Conservation (phyloP, 2,329 filamentous ascomycete genomes). For the Davidsoniella australis region DNA sequence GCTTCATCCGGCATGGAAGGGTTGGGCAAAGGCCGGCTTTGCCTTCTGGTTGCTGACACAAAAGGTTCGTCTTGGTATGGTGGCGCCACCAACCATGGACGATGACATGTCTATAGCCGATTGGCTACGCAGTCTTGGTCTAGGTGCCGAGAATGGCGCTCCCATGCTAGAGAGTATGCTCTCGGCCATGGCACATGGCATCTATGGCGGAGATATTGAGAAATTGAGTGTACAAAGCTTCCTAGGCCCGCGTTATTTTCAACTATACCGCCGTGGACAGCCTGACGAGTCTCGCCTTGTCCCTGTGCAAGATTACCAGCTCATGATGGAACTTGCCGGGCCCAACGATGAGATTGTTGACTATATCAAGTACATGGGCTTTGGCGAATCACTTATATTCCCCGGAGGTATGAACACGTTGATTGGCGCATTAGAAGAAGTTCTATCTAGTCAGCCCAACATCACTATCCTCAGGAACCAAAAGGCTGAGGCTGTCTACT, state of each 20-base stretch:
- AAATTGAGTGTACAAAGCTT: slow-evolving; percentile 56
- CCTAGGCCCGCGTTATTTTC: slow-evolving; percentile 26
- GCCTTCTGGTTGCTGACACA: slow-evolving; percentile 10
- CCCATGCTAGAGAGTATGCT: slow-evolving; percentile 50
- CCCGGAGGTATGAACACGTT: slow-evolving; percentile 45
- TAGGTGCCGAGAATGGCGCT: slow-evolving; percentile 11
- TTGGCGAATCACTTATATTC: slow-evolving; percentile 10
- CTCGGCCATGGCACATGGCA: slow-evolving; percentile 67
- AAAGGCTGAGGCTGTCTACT: slow-evolving; percentile 11
- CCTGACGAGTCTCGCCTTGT: slow-evolving; percentile 15
- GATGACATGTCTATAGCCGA: slow-evolving; percentile 22
- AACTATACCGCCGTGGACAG: slow-evolving; percentile 12
- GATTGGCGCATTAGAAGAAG: slow-evolving; percentile 23
- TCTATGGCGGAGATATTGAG: slow-evolving; percentile 80
- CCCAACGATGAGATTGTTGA: slow-evolving; percentile 16
- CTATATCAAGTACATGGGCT: slow-evolving; percentile 11
- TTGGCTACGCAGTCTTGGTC: slow-evolving; percentile 19
- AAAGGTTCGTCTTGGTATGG: slow-evolving; percentile 13
- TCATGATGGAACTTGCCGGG: slow-evolving; percentile 20
- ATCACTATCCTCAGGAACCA: slow-evolving; percentile 13
- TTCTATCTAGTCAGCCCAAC: slow-evolving; percentile 4
- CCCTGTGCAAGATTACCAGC: slow-evolving; percentile 17
- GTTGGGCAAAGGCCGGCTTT: slow-evolving; percentile 10
- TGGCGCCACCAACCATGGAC: slow-evolving; percentile 17
- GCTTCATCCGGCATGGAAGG: slow-evolving; percentile 10